Conservation (phyloP, 495 filamentous ascomycete genomes). For the Talaromyces liani region DNA sequence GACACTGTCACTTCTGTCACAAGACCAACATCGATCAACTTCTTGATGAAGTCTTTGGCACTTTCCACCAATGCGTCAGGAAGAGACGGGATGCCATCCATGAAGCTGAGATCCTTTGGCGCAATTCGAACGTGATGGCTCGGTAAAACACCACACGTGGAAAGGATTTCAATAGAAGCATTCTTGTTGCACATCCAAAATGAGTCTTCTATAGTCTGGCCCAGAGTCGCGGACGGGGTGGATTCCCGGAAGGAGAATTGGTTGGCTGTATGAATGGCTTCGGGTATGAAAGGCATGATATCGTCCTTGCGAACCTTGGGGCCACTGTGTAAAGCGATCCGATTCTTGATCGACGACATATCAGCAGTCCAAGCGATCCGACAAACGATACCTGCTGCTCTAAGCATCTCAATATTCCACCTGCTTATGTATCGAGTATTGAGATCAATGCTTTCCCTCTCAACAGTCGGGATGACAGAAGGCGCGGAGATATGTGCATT, state of each 20-base stretch:
- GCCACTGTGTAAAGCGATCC: slow-evolving; percentile 35
- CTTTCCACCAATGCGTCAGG: slow-evolving; percentile 62
- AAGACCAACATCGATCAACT: slow-evolving; percentile 69
- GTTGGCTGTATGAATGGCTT: slow-evolving; percentile 60
- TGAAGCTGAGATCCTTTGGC: slow-evolving; percentile 76
- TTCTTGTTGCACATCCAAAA: slow-evolving; percentile 89
- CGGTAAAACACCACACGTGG: slow-evolving; percentile 73
- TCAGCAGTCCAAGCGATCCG: slow-evolving; percentile 81
- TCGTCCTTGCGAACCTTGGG: slow-evolving; percentile 52
- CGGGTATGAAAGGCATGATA: slow-evolving; percentile 59
- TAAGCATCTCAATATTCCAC: slow-evolving; percentile 95
- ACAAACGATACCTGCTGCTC: slow-evolving; percentile 82
- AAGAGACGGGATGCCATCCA: slow-evolving; percentile 83
- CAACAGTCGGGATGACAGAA: slow-evolving; percentile 96
- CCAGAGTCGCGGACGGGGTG: slow-evolving; percentile 74
- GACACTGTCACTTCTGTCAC: slow-evolving; percentile 77
- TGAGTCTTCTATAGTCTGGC: slow-evolving; percentile 78
- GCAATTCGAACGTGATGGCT: slow-evolving; percentile 72
- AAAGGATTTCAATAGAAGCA: slow-evolving; percentile 76
- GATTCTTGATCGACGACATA: slow-evolving; percentile 63
- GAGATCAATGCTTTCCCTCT: slow-evolving; percentile 92
- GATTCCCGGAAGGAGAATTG: slow-evolving; percentile 85
- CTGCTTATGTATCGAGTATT: slow-evolving; percentile 88
- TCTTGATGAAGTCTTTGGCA: slow-evolving; percentile 62
- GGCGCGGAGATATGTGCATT: slow-evolving; percentile 97